A percentile compares a stretch with the other conserved stretches of the same genome.
Conservation (phyloP, 208 protist genomes). For the Trypanosoma platydactyli region DNA sequence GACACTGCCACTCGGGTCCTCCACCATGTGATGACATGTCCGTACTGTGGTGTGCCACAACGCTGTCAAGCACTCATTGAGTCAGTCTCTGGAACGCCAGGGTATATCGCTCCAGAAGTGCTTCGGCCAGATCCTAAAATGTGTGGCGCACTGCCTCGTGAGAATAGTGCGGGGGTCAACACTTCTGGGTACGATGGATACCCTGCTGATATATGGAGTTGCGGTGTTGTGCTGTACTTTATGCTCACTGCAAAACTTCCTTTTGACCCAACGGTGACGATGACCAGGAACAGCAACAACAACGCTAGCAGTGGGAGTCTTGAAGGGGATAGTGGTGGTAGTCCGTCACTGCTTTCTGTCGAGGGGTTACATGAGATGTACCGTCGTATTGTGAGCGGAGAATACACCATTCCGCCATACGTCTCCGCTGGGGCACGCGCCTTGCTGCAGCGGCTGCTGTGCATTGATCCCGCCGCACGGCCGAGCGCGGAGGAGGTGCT, state of each 20-base stretch:
- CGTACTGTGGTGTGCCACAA: slow-evolving; percentile 39
- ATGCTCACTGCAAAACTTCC: slow-evolving; percentile 84
- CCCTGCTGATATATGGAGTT: slow-evolving; percentile 93
- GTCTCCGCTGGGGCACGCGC: slow-evolving; percentile 38
- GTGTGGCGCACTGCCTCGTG: neutral
- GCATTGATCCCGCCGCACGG: slow-evolving; percentile 38
- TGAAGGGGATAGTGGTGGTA: slow-evolving; percentile 10
- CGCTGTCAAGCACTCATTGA: slow-evolving; percentile 49
- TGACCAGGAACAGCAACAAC: neutral
- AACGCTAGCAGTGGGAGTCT: neutral
- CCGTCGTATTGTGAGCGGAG: slow-evolving; percentile 44
- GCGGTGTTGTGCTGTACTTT: slow-evolving; percentile 91
- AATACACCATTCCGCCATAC: slow-evolving; percentile 54
- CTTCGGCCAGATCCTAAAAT: slow-evolving; percentile 27
- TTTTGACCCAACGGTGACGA: slow-evolving; percentile 62
- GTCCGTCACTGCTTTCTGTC: slow-evolving; percentile 21
- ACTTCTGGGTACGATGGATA: slow-evolving; percentile 71
- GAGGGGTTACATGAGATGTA: slow-evolving; percentile 50
- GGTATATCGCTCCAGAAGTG: slow-evolving; percentile 84
- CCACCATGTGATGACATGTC: slow-evolving; percentile 42
- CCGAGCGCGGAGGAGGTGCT: slow-evolving; percentile 41
- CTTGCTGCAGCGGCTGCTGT: slow-evolving; percentile 45
- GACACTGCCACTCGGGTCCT: slow-evolving; percentile 25
- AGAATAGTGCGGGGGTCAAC: neutral
- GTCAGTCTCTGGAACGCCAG: slow-evolving; percentile 66